Evolutionary conservation across 2,329 filamentous ascomycete genomes (phyloP).

Genomic region (Whalleya microplaca): DNA sequence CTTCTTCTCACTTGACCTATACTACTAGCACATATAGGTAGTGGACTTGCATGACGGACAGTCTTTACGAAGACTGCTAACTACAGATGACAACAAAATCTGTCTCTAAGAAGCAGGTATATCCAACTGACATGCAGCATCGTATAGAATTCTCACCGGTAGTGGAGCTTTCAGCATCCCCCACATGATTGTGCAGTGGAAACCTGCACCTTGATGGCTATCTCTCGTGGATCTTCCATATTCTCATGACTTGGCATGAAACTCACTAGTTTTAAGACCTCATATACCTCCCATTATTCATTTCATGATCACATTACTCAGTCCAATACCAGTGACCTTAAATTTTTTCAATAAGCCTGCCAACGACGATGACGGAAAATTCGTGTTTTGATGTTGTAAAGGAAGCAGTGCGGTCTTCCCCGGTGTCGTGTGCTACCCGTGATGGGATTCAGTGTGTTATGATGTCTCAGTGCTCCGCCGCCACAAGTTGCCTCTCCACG

Average conservation of each 20-base stretch:
- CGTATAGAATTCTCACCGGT: neutral
- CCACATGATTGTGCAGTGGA: neutral
- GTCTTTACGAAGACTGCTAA: no score
- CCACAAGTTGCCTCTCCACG: neutral
- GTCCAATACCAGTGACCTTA: neutral
- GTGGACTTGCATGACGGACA: no score
- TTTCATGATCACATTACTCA: neutral
- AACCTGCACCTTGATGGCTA: neutral
- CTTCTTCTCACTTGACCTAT: no score
- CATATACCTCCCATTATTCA: no score
- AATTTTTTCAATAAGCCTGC: neutral
- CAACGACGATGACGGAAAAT: neutral
- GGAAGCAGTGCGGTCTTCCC: neutral
- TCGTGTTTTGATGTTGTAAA: neutral
- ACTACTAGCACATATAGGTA: no score
- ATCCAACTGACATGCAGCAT: neutral
- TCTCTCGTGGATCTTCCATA: neutral
- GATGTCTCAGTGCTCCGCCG: constrained; percentile 11
- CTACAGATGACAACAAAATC: no score
- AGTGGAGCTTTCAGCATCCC: neutral
- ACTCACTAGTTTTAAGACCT: no score
- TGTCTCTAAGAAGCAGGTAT: no score
- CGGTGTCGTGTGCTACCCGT: neutral
- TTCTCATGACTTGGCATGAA: neutral
- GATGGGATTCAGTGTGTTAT: neutral